Evolutionary conservation across 768 basidiomycete genomes (phyloP).

Genomic region (Lactarius vividus): DNA sequence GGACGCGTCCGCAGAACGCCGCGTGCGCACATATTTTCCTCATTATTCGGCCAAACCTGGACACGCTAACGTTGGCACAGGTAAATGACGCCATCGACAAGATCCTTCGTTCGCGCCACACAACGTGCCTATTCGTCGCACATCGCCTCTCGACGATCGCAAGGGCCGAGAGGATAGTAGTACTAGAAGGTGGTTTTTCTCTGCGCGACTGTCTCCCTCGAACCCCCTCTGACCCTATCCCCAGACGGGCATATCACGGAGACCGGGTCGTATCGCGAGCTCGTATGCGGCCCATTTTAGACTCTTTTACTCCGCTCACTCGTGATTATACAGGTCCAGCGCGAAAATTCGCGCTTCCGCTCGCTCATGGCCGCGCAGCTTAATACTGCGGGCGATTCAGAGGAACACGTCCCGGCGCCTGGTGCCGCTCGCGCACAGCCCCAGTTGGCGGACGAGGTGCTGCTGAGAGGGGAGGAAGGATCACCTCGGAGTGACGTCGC

Average conservation of each 20-base stretch:
- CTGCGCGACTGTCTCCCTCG: not conserved
- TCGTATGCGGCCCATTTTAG: constrained; percentile 42
- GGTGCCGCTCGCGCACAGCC: not conserved
- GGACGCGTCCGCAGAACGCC: constrained; percentile 84
- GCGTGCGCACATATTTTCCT: constrained; percentile 43
- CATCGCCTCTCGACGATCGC: constrained; percentile 90
- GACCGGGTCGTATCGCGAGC: constrained; percentile 73
- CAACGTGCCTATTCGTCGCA: constrained; percentile 87
- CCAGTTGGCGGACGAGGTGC: not conserved
- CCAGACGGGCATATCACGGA: constrained; percentile 77
- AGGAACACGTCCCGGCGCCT: not conserved
- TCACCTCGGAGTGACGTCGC: not conserved
- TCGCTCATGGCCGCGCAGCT: constrained; percentile 89
- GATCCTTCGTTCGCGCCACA: constrained; percentile 73
- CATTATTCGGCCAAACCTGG: not conserved
- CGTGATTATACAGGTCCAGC: constrained; percentile 48
- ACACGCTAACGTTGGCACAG: constrained; percentile 33
- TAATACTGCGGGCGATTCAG: constrained; percentile 39
- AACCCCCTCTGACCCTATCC: not conserved
- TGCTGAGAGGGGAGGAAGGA: not conserved
- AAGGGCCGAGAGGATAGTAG: constrained; percentile 84
- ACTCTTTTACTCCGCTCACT: not conserved
- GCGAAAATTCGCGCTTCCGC: constrained; percentile 75
- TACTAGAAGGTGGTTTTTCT: constrained; percentile 66
- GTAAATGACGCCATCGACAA: constrained; percentile 91